phyloP scores from a whole-genome alignment of 345 rosid species.

The Aquilaria malaccensis region DNA sequence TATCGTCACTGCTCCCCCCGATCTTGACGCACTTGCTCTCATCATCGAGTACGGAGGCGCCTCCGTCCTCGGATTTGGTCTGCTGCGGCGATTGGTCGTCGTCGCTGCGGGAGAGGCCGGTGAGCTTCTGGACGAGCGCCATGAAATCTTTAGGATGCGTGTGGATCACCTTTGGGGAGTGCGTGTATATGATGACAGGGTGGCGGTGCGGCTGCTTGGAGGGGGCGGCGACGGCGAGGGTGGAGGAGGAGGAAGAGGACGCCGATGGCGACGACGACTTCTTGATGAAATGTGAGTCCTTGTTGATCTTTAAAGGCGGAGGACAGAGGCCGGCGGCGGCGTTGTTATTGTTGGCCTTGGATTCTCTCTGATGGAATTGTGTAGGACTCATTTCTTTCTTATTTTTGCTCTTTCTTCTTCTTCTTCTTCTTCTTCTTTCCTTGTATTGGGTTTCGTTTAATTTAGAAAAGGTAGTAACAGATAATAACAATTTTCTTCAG shows the following conservation, averaged over 20 bases:
- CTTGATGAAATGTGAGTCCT: slow-evolving; percentile 48
- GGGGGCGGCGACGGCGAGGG: slow-evolving; percentile 20
- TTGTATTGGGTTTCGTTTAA: background rate
- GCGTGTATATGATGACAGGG: slow-evolving; percentile 95
- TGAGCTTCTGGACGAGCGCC: slow-evolving; percentile 88
- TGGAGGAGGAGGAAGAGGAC: slow-evolving; percentile 28
- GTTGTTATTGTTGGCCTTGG: background rate
- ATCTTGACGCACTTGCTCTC: slow-evolving; percentile 12
- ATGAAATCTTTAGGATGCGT: slow-evolving; percentile 82
- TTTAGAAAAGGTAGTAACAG: background rate
- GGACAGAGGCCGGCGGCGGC: slow-evolving; percentile 11
- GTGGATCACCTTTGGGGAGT: slow-evolving; percentile 81
- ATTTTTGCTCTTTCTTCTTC: background rate
- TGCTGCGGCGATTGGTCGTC: slow-evolving; percentile 17
- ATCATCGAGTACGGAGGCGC: slow-evolving; percentile 6
- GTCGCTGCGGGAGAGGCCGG: slow-evolving; percentile 57
- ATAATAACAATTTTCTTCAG: too few species aligned
- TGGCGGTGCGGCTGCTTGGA: slow-evolving; percentile 40
- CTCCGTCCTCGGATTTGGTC: slow-evolving; percentile 14
- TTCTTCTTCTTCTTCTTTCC: background rate
- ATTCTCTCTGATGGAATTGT: slow-evolving; percentile 18
- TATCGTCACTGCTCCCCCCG: slow-evolving; percentile 19
- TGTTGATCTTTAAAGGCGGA: slow-evolving; percentile 33
- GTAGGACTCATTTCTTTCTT: slow-evolving; percentile 28
- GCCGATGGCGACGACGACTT: slow-evolving; percentile 27